phyloP scores from a whole-genome alignment of 2,329 filamentous ascomycete genomes.

The Fusarium sp. region DNA sequence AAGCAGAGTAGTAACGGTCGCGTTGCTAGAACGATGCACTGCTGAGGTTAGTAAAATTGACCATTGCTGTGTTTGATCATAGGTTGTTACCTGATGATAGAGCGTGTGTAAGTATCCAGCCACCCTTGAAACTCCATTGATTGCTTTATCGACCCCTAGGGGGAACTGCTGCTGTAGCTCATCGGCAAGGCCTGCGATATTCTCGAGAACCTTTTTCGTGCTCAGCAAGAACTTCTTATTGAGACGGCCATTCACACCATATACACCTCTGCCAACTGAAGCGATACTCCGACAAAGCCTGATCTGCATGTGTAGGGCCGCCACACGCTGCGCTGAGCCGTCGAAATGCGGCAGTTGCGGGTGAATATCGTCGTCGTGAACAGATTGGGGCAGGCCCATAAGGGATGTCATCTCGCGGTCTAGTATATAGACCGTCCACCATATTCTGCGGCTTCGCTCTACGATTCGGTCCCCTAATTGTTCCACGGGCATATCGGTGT shows the following conservation, averaged over 20 bases:
- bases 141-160: slow-evolving; percentile 45
- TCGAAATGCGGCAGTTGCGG: slow-evolving; percentile 54
- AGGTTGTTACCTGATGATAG: slow-evolving; percentile 49
- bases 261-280: slow-evolving; percentile 52
- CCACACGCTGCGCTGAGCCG: slow-evolving; percentile 45
- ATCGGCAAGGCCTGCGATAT: slow-evolving; percentile 49
- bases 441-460: slow-evolving; percentile 62
- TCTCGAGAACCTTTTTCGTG: slow-evolving; percentile 50
- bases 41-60: not conserved
- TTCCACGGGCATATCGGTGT: slow-evolving; percentile 63
- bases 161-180: slow-evolving; percentile 51
- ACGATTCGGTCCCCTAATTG: slow-evolving; percentile 57
- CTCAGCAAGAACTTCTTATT: slow-evolving; percentile 51
- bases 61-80: accelerated
- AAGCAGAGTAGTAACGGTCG: slow-evolving; percentile 52
- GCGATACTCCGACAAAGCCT: slow-evolving; percentile 50
- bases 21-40: slow-evolving; percentile 54
- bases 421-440: slow-evolving; percentile 68
- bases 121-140: slow-evolving; percentile 52
- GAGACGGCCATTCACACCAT: slow-evolving; percentile 49
- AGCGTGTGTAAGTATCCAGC: slow-evolving; percentile 52
- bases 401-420: slow-evolving; percentile 67
- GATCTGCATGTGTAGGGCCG: slow-evolving; percentile 53
- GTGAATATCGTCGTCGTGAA: slow-evolving; percentile 65
- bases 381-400: slow-evolving; percentile 64